A percentile compares a stretch with the other conserved stretches of the same genome.
These are phyloP conservation scores for Zancudomyces culisetae DNA, from an alignment of 371 early-diverging fungal species.

Conservation along the genomic window DNA sequence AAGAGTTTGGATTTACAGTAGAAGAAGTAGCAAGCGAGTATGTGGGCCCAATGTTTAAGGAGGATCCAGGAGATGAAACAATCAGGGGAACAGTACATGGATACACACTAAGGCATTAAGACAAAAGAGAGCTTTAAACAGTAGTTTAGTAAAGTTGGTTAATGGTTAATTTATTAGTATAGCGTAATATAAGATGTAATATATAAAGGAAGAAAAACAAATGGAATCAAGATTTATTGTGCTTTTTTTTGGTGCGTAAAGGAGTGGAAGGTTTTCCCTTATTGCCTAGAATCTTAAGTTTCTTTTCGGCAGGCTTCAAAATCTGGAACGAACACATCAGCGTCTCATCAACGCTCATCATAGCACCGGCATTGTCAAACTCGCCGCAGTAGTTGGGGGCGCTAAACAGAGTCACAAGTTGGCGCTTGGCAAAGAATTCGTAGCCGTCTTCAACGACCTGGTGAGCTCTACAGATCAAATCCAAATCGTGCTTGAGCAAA, in stretches of 20 bases:
- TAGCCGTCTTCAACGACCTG: constrained; percentile 98
- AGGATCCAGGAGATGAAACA: constrained; percentile 60
- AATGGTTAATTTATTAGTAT: not conserved
- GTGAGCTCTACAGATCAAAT: constrained; percentile 91
- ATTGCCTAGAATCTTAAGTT: constrained; percentile 1
- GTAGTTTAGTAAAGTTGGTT: not conserved
- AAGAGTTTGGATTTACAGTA: constrained; percentile 49
- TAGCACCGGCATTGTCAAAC: constrained; percentile 90
- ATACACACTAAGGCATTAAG: constrained; percentile 20
- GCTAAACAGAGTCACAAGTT: constrained; percentile 87
- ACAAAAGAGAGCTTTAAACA: not conserved
- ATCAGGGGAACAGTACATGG: constrained; percentile 73
- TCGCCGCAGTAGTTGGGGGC: constrained; percentile 99
- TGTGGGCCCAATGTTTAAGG: constrained; percentile 71
- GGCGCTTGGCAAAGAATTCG: constrained; percentile 90
- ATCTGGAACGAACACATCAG: constrained; percentile 77
- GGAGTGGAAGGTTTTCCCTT: constrained; percentile 2
- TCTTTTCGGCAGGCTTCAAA: constrained; percentile 6
- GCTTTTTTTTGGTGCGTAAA: constrained; percentile 3
- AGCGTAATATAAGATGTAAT: not conserved
- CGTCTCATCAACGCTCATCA: constrained; percentile 88
- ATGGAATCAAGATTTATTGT: not conserved
- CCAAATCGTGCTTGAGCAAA: constrained; percentile 72
- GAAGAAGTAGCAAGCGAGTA: constrained; percentile 45
- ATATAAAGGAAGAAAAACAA: not conserved